Evolutionary conservation across 2,329 filamentous ascomycete genomes (phyloP), one percentile per base, ranked within the genome.

Genomic region (Neofusicoccum kwambonambiense): DNA sequence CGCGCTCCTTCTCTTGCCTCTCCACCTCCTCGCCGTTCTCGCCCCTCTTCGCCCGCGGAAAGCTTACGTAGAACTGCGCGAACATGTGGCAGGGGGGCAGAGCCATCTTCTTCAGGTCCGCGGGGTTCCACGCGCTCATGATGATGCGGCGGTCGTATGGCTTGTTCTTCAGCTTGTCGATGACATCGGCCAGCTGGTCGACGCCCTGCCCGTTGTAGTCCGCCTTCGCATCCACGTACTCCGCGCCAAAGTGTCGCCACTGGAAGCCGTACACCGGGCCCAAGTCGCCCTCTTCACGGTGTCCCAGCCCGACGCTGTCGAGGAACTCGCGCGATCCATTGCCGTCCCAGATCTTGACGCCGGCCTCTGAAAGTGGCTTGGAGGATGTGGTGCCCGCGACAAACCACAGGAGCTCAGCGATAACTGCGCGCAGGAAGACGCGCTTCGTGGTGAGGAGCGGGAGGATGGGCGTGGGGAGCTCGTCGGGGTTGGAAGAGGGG

Each of bases 251-350:
- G 79, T 98, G 94, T 3, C 95, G 90, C 95, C 95, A 99, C 79
- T 99, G 95, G 80, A 99, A 99, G 1, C 95, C 95, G 76, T 99
- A 99, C 0, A 98, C 93, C 35, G 95, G 95, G 0, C 95, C 95
- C 0, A 99, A 83, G 74, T 99, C 95, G 69, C 95, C 95, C 19
- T 89, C 90, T 61, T 87, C 91, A 66, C 94, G 91, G 75, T 97
- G 88, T 0, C 84, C 82, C 6, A 98, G 85, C 0, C 94, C 94
- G 1, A 95, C 86, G 68, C 83, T 89, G 81, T 99, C 94, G 42
- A 99, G 90, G 77, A 90, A 98, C 73, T 89, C 90, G 71, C 95
- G 91, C 52, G 89, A 93, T 49, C 94, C 95, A 75, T 99, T 99
- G 72, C 93, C 94, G 76, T 99, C 95, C 95, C 95, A 99, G 76